phyloP scores from a whole-genome alignment of 2,329 filamentous ascomycete genomes.

The Orbilia javanica region DNA sequence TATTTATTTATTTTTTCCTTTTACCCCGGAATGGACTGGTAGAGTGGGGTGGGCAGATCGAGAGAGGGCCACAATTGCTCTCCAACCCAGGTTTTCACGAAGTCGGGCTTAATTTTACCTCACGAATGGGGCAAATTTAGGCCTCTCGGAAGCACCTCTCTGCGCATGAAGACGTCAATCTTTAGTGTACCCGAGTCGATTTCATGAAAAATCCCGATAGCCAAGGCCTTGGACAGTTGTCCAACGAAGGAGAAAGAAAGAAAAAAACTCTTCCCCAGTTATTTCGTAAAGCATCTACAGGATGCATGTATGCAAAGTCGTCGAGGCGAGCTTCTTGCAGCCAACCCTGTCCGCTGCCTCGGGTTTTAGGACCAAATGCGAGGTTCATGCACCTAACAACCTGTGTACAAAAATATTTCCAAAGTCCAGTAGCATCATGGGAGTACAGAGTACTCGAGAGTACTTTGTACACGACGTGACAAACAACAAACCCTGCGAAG shows the following conservation, averaged over 20 bases:
- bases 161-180: slow-evolving; percentile 3
- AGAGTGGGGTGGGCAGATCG: background rate
- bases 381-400: slow-evolving; percentile 11
- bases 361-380: slow-evolving; percentile 1
- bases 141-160: slow-evolving; percentile 10
- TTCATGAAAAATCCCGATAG: background rate
- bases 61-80: slow-evolving; percentile 9
- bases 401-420: too few species aligned
- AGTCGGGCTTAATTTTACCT: slow-evolving; percentile 6
- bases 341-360: slow-evolving; percentile 20
- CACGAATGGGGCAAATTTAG: slow-evolving; percentile 11
- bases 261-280: background rate
- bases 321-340: background rate
- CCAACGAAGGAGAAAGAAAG: background rate
- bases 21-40: background rate
- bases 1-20: background rate
- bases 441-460: too few species aligned
- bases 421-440: background rate
- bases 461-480: slow-evolving; percentile 42
- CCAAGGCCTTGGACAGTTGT: background rate
- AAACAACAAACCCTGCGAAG: slow-evolving; percentile 1
- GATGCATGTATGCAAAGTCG: too few species aligned
- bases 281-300: slow-evolving; percentile 15
- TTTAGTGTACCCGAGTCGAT: background rate
- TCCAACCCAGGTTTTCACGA: slow-evolving; percentile 2